Conservation (phyloP, 2,329 filamentous ascomycete genomes). For the Coniochaeta hoffmannii region DNA sequence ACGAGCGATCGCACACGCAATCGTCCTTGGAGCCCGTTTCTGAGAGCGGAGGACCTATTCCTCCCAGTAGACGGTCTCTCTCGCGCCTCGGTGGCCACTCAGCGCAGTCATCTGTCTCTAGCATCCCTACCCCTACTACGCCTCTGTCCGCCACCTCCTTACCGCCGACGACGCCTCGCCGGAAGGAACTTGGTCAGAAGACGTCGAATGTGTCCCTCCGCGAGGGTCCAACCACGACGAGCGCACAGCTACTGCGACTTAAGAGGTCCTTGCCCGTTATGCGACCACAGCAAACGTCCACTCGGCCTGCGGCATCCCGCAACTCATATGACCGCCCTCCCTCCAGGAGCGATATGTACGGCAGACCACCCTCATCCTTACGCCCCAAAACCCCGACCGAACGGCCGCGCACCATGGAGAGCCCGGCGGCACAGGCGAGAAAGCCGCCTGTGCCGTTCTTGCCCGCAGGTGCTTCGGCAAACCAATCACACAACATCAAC, state of each 20-base stretch:
- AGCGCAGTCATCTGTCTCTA: constrained; percentile 59
- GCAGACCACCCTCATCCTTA: constrained; percentile 41
- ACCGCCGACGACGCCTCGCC: constrained; percentile 51
- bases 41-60: constrained; percentile 71
- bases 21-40: constrained; percentile 87
- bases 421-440: constrained; percentile 42
- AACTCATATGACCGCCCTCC: constrained; percentile 48
- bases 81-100: constrained; percentile 60
- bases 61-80: constrained; percentile 51
- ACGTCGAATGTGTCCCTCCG: constrained; percentile 46
- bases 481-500: constrained; percentile 65
- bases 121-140: constrained; percentile 54
- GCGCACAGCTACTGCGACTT: constrained; percentile 54
- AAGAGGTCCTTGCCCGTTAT: constrained; percentile 60
- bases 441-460: constrained; percentile 68
- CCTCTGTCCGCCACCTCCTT: constrained; percentile 46
- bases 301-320: constrained; percentile 33
- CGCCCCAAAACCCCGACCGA: constrained; percentile 69
- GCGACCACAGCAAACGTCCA: constrained; percentile 41
- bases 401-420: constrained; percentile 44
- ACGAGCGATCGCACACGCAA: constrained; percentile 59
- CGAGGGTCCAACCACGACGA: constrained; percentile 57
- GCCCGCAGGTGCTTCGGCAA: constrained; percentile 58
- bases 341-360: constrained; percentile 44
- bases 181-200: constrained; percentile 51